Percentiles rank a stretch among this genome's conserved stretches.
Evolutionary conservation across 1,139 yeast species (phyloP).

Genomic region (Lodderomyces orthopsilosis): DNA sequence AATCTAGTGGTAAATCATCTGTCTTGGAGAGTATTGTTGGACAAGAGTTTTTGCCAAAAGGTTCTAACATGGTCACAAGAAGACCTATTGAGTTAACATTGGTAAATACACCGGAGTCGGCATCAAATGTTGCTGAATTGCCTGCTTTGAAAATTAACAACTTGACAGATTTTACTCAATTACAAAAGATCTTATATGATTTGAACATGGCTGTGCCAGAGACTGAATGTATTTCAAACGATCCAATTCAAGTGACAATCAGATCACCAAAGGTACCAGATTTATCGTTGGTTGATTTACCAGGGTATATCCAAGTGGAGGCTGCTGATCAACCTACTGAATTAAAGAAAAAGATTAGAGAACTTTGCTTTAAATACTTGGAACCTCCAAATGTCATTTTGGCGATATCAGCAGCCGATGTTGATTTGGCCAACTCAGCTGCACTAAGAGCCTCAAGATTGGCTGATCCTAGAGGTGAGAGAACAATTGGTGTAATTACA

Average conservation of each 20-base stretch:
- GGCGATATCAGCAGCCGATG: constrained; percentile 97
- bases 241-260: constrained; percentile 87
- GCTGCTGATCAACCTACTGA: constrained; percentile 94
- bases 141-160: constrained; percentile 84
- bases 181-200: constrained; percentile 80
- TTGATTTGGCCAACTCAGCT: constrained; percentile 93
- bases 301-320: constrained; percentile 96
- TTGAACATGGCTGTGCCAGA: constrained; percentile 90
- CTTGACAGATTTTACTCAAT: constrained; percentile 82
- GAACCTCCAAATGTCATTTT: constrained; percentile 90
- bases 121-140: constrained; percentile 89
- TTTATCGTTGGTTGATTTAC: constrained; percentile 88
- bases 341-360: constrained; percentile 73
- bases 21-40: constrained; percentile 93
- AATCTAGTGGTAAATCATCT: constrained; percentile 94
- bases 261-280: constrained; percentile 94
- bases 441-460: constrained; percentile 88
- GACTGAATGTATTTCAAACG: constrained; percentile 79
- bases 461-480: constrained; percentile 92
- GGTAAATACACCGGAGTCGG: constrained; percentile 77
- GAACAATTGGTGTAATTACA: constrained; percentile 95
- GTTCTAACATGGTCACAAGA: constrained; percentile 93
- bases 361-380: constrained; percentile 78
- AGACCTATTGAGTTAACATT: constrained; percentile 92
- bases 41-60: constrained; percentile 91